phyloP scores from a whole-genome alignment of 2,329 filamentous ascomycete species.

The Diplodia sapinea region DNA sequence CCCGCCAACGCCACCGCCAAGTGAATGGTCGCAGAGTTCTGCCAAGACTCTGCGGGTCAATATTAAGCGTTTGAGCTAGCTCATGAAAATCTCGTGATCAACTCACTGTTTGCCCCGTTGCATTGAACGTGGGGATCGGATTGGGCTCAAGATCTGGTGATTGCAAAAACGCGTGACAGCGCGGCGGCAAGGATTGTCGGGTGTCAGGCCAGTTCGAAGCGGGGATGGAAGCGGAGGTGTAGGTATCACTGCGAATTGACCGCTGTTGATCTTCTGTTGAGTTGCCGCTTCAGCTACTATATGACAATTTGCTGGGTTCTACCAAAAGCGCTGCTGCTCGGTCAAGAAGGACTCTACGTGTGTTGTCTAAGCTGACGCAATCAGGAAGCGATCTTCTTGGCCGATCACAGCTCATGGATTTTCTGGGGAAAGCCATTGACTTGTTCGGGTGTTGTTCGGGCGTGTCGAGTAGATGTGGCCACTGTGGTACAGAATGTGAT shows the following conservation, averaged over 20 bases:
- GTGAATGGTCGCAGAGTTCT: background rate
- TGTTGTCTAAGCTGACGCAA: background rate
- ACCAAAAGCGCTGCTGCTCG: background rate
- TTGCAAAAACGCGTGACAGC: background rate
- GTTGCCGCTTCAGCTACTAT: background rate
- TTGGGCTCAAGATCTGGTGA: background rate
- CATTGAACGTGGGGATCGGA: background rate
- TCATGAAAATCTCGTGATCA: background rate
- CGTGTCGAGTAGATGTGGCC: slow-evolving; percentile 1
- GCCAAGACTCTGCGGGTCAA: background rate
- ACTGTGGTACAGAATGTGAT: background rate
- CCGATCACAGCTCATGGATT: background rate
- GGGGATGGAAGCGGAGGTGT: slow-evolving; percentile 10
- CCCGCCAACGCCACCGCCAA: slow-evolving; percentile 7
- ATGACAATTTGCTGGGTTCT: background rate
- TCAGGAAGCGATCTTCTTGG: background rate
- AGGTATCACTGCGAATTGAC: slow-evolving; percentile 1
- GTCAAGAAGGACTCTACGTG: background rate
- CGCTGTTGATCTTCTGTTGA: background rate
- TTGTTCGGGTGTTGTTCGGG: slow-evolving; percentile 5
- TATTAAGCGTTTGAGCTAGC: background rate
- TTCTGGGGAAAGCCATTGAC: slow-evolving; percentile 1
- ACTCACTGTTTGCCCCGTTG: background rate
- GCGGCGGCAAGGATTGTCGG: background rate
- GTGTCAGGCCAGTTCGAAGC: background rate